Base-by-base conservation (phyloP, 1,284 basidiomycete species). In the Agaricales sp. region DNA sequence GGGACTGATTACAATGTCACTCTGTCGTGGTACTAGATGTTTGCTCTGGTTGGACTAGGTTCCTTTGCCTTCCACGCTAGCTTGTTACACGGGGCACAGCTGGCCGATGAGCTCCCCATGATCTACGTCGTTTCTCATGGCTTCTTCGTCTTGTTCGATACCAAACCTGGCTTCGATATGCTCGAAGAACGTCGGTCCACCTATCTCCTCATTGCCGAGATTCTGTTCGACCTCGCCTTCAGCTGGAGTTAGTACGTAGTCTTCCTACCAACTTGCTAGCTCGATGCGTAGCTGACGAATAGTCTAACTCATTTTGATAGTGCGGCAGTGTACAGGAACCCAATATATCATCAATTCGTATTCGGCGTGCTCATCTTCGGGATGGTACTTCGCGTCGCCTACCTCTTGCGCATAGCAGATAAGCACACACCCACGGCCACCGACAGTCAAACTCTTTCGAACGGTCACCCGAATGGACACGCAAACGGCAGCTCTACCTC, bases 11-110 rank as follows among this genome's bases (percentile, higher is more conserved):
- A 16, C 30, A 12, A 11, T 12, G 30, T 37, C 16, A 11, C 30
- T 12, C 16, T 12, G 16, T 16, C 30, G 16, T 11, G 30, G 12
- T 16, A 37, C 4, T 38, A 84, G 81, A 78, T 77, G 6, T 70
- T 82, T 48, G 75, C 67, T 19, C 61, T 83, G 11, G 73, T 83
- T 43, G 80, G 79, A 20, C 51, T 82, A 4, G 82, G 82, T 14
- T 81, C 78, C 58, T 77, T 80, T 56, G 73, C 77, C 39, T 85
- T 85, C 59, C 82, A 85, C 54, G 80, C 80, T 1, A 82, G 80
- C 0, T 64, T 85, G n/a, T 65, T 75, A n/a, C 82, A 75, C 55
- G 69, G 76, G 53, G 41, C 41, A 8, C 41, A 43, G 20, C 13
- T 43, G 11, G 41, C n/a, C 41, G 41, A 43, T 19, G 41, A 43